Base-by-base conservation (phyloP, 2,329 filamentous ascomycete species). In the Colletotrichum somersetense region DNA sequence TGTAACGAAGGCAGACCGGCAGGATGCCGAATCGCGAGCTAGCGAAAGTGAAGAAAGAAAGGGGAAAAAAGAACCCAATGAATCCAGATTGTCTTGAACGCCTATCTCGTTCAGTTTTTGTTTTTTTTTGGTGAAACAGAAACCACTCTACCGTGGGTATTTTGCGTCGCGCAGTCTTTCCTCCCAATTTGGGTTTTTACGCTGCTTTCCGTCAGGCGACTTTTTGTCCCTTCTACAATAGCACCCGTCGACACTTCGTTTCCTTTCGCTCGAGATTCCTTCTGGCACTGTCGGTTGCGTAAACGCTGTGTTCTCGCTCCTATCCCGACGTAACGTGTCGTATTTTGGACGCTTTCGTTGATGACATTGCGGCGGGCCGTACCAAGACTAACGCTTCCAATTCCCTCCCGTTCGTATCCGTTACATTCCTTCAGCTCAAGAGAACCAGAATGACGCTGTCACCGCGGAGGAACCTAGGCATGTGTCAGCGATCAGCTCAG, bases 401-500 rank as follows among this genome's bases (percentile, higher is more conserved):
- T 56, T 63, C 67, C 44, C 62, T 64, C 50, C 18, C 57, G 52
- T 66, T 56, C 40, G 30, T 59, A 56, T 20, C 56, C 23, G 53
- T 72, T 50, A 58, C 23, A 35, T 16, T 61, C 57, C 40, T 66
- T 74, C 73, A 96, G 85, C 93, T 96, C 79, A 97, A 86, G 77
- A 97, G 85, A 73, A 97, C 94, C 76, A 97, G 85, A 78, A 97
- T 96, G 76, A 97, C 94, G 57, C 92, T 95, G 81, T 97, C 94
- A 73, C 94, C 94, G 81, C 94, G 87, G 75, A 97, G 83, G 82
- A 97, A 97, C 89, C 92, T 95, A 76, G 72, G 40, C 35, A 42
- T 4, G 30, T 38, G 14, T 73, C 52, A 73, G 69, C 33, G 11
- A 30, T 16, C 48, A 30, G 16, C 46, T 38, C 48, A 23, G 48